Evolutionary conservation across 805 yeast species (phyloP).

Genomic region (Saccharomycopsis babjevae): DNA sequence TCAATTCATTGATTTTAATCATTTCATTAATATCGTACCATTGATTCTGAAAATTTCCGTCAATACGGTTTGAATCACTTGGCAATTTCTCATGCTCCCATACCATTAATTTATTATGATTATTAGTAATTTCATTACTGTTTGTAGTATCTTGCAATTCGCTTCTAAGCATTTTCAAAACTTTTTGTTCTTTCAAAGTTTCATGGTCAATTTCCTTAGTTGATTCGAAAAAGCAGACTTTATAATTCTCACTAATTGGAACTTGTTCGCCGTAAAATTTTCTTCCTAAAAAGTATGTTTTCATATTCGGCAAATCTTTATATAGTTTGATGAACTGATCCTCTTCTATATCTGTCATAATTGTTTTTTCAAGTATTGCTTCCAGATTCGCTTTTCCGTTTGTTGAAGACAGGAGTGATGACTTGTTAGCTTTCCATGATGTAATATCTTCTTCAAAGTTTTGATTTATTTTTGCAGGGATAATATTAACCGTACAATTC

Average conservation of each 20-base stretch:
- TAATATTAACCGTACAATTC: neutral
- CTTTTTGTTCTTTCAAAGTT: neutral
- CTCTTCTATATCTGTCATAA: neutral
- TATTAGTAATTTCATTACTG: neutral
- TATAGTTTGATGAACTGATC: conserved; percentile 10
- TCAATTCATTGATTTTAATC: conserved; percentile 7
- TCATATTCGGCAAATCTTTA: neutral
- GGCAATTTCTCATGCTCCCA: conserved; percentile 19
- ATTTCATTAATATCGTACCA: conserved; percentile 17
- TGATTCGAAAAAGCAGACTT: neutral
- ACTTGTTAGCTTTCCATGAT: neutral
- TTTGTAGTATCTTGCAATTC: neutral
- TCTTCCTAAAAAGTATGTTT: conserved; percentile 13
- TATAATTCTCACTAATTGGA: neutral
- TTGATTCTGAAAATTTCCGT: conserved; percentile 13
- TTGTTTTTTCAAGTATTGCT: neutral
- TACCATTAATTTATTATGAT: conserved; percentile 9
- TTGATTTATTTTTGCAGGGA: neutral
- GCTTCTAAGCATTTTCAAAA: neutral
- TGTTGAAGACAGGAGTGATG: neutral
- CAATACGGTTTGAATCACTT: conserved; percentile 5
- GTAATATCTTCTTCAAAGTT: neutral
- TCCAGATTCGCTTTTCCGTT: no score
- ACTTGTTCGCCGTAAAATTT: conserved; percentile 14
- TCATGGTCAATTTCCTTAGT: neutral